Base-by-base conservation (phyloP, 1,284 basidiomycete species). In the Microbotryum lychnidis-dioicae region DNA sequence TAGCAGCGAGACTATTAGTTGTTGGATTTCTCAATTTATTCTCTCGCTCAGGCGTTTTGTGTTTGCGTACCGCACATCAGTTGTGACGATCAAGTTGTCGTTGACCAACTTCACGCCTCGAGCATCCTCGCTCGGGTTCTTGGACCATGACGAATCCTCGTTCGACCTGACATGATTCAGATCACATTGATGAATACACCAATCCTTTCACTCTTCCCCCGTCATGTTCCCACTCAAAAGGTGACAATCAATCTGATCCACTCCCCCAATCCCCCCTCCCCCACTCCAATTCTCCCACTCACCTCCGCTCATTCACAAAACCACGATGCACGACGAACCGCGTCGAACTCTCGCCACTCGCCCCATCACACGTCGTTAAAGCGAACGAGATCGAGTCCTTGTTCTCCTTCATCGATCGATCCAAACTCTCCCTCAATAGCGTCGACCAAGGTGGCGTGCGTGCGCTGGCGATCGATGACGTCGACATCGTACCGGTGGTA, bases 261-360 rank as follows among this genome's bases (percentile, higher is more conserved):
- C 25, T 42, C 27, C 31, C 47, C 45, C 56, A 29, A 21, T 47
- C 25, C 23, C 56, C 1, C 16, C n/a, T 7, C 6, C 6, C 48
- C 6, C 48, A 10, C 12, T 25, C 18, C 25, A 25, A 25, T 14
- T 33, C 7, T 46, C 23, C 27, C 52, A 37, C 51, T 53, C 25
- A 33, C 51, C 51, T 53, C 20, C 73, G 68, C 62, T 75, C 73
- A 68, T 76, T 75, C 56, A 74, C 71, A 53, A 76, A 75, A 1
- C 75, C 75, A 20, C 75, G 72, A 63, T 76, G 75, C 6, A 76
- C 73, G 33, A 76, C 73, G 61, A 73, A 74, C 74, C 65, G 1
- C 70, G 70, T 47, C 70, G 72, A 3, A 72, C 68, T 20, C 58
- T 56, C 25, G 56, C 54, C 27, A 18, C 47, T 10, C 29, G 47